Evolutionary conservation across 1,139 yeast genomes (phyloP).

Genomic region (Diutina mesorugosa): DNA sequence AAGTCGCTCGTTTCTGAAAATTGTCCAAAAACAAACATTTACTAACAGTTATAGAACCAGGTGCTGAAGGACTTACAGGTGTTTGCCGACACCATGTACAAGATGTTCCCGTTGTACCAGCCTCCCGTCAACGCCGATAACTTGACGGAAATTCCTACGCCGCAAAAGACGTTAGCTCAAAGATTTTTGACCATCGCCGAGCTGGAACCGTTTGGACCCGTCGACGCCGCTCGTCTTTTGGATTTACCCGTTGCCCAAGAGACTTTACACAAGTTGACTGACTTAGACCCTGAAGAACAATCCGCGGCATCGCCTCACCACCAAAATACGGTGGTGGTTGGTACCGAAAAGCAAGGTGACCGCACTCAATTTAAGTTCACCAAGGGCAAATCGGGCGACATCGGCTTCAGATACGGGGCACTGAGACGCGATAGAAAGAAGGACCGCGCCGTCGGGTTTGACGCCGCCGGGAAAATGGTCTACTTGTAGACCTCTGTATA

Average conservation of each 20-base stretch:
- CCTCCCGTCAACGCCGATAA: slow-evolving; percentile 43
- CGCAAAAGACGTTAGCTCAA: slow-evolving; percentile 71
- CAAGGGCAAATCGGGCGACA: slow-evolving; percentile 65
- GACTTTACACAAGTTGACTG: slow-evolving; percentile 55
- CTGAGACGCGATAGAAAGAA: slow-evolving; percentile 80
- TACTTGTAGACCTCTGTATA: slow-evolving; percentile 8
- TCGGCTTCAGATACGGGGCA: slow-evolving; percentile 89
- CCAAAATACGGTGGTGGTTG: slow-evolving; percentile 28
- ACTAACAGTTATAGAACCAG: slow-evolving; percentile 19
- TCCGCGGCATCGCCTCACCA: slow-evolving; percentile 6
- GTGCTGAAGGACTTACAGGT: slow-evolving; percentile 37
- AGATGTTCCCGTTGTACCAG: slow-evolving; percentile 68
- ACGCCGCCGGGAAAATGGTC: slow-evolving; percentile 54
- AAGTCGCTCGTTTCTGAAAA: slow-evolving; percentile 12
- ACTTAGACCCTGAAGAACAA: slow-evolving; percentile 29
- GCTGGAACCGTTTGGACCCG: slow-evolving; percentile 93
- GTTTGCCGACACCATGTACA: slow-evolving; percentile 52
- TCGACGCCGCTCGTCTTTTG: slow-evolving; percentile 84
- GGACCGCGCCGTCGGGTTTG: slow-evolving; percentile 68
- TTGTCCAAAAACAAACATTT: neutral
- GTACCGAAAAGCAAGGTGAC: slow-evolving; percentile 42
- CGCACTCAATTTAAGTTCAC: slow-evolving; percentile 61
- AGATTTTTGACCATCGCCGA: slow-evolving; percentile 85
- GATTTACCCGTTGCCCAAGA: slow-evolving; percentile 77
- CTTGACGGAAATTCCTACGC: slow-evolving; percentile 89